A percentile compares a stretch with the other conserved stretches of the same genome.
These are phyloP conservation scores for Protomyces macrosporus DNA, from an alignment of 1,139 yeast genomes.

Conservation along the genomic window DNA sequence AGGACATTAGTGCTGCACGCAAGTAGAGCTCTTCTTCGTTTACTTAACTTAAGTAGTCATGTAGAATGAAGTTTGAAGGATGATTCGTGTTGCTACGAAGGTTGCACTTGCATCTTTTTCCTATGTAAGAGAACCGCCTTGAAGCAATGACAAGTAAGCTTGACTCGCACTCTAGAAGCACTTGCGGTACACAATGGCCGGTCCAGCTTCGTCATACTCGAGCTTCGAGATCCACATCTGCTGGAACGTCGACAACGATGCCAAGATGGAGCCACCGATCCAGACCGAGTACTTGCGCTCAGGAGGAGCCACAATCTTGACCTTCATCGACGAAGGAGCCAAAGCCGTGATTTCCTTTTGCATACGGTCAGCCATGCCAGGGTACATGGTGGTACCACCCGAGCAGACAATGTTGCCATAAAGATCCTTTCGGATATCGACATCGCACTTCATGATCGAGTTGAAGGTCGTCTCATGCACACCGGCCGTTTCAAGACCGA, in stretches of 20 bases:
- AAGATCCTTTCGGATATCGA: slow-evolving; percentile 97
- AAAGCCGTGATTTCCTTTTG: slow-evolving; percentile 55
- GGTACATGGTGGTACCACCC: slow-evolving; percentile 51
- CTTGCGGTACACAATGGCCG: slow-evolving; percentile 99
- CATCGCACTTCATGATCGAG: slow-evolving; percentile 98
- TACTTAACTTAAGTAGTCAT: not conserved
- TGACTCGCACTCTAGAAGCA: slow-evolving; percentile 62
- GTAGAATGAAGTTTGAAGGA: not conserved
- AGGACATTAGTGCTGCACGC: slow-evolving; percentile 18
- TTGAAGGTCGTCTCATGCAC: slow-evolving; percentile 98
- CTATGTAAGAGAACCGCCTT: not conserved
- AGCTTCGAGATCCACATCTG: slow-evolving; percentile 99
- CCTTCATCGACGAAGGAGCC: slow-evolving; percentile 53
- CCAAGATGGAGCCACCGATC: slow-evolving; percentile 90
- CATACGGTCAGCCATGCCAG: slow-evolving; percentile 69
- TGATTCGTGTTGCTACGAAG: not conserved
- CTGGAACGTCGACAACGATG: slow-evolving; percentile 84
- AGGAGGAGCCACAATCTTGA: slow-evolving; percentile 84
- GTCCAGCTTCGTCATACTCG: slow-evolving; percentile 81
- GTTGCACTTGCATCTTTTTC: not conserved
- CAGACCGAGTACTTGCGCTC: slow-evolving; percentile 81
- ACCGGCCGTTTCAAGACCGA: slow-evolving; percentile 98
- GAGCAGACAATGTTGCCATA: slow-evolving; percentile 97
- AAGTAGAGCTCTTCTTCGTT: not conserved
- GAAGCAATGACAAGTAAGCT: not conserved